A percentile compares a stretch with the other conserved stretches of the same genome.
phyloP scores from a whole-genome alignment of 495 filamentous ascomycete species.

The Penicillium pancosmium region DNA sequence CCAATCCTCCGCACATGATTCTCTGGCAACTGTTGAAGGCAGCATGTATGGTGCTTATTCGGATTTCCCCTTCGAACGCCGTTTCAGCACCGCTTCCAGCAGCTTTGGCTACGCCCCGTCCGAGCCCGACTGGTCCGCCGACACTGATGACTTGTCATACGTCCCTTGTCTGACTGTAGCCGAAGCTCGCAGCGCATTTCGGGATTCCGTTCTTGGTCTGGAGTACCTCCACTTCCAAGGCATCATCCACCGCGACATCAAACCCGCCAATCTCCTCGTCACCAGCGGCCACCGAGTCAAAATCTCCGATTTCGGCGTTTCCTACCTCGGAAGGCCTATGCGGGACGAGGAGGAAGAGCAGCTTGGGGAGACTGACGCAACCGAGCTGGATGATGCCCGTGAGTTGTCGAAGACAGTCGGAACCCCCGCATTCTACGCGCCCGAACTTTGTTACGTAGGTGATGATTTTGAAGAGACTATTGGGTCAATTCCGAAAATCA shows the following conservation, averaged over 20 bases:
- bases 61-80: constrained; percentile 53
- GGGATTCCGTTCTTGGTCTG: constrained; percentile 89
- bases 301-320: constrained; percentile 99
- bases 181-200: constrained; percentile 84
- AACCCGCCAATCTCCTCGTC: constrained; percentile 94
- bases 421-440: constrained; percentile 96
- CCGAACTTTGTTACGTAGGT: constrained; percentile 87
- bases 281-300: constrained; percentile 85
- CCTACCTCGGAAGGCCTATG: constrained; percentile 87
- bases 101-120: constrained; percentile 59
- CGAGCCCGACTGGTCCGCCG: constrained; percentile 51
- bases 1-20: constrained; percentile 49
- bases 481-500: constrained; percentile 56
- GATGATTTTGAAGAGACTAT: constrained; percentile 50
- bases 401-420: constrained; percentile 97
- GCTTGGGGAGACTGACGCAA: constrained; percentile 79
- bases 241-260: constrained; percentile 97
- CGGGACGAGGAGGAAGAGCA: constrained; percentile 77
- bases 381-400: constrained; percentile 84
- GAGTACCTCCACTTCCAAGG: constrained; percentile 97
- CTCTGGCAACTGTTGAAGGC: constrained; percentile 65
- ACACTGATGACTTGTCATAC: constrained; percentile 81
- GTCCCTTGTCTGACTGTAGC: constrained; percentile 87
- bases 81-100: constrained; percentile 51
- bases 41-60: constrained; percentile 75